Evolutionary conservation across 1,284 basidiomycete genomes (phyloP).

Genomic region (Tilletia caries): DNA sequence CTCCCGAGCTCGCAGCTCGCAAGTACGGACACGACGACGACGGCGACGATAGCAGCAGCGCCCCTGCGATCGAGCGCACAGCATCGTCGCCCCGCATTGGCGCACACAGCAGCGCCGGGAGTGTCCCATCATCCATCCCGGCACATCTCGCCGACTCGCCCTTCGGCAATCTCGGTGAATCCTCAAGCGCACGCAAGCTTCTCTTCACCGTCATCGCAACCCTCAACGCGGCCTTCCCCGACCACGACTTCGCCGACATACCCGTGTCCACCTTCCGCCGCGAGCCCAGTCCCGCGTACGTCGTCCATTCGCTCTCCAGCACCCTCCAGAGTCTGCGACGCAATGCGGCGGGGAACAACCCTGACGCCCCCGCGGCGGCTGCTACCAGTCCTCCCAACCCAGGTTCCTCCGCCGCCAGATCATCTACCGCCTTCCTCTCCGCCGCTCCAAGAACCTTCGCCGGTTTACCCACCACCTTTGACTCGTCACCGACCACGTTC

Average conservation of each 20-base stretch:
- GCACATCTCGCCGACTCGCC: slow-evolving; percentile 30
- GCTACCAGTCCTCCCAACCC: not conserved
- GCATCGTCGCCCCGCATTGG: not conserved
- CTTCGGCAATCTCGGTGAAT: slow-evolving; percentile 57
- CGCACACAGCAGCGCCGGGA: not conserved
- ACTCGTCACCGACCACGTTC: not conserved
- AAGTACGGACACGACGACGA: slow-evolving; percentile 6
- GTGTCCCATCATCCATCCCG: slow-evolving; percentile 2
- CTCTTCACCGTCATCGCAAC: slow-evolving; percentile 91
- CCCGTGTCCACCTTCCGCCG: slow-evolving; percentile 80
- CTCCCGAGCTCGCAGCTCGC: slow-evolving; percentile 3
- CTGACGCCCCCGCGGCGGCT: slow-evolving; percentile 8
- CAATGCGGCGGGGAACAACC: slow-evolving; percentile 4
- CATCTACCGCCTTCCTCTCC: slow-evolving; percentile 20
- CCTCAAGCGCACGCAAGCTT: slow-evolving; percentile 69
- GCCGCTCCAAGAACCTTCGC: slow-evolving; percentile 17
- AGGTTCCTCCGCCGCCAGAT: slow-evolving; percentile 34
- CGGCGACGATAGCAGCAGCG: not conserved
- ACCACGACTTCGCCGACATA: slow-evolving; percentile 93
- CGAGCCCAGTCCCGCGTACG: slow-evolving; percentile 56
- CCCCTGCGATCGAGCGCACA: not conserved
- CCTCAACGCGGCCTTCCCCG: slow-evolving; percentile 93
- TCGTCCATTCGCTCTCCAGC: slow-evolving; percentile 49
- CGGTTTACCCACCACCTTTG: slow-evolving; percentile 1
- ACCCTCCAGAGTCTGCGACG: slow-evolving; percentile 46